These are phyloP conservation scores for Pleurotus tuoliensis DNA, from an alignment of 768 basidiomycete genomes.

Conservation along the genomic window DNA sequence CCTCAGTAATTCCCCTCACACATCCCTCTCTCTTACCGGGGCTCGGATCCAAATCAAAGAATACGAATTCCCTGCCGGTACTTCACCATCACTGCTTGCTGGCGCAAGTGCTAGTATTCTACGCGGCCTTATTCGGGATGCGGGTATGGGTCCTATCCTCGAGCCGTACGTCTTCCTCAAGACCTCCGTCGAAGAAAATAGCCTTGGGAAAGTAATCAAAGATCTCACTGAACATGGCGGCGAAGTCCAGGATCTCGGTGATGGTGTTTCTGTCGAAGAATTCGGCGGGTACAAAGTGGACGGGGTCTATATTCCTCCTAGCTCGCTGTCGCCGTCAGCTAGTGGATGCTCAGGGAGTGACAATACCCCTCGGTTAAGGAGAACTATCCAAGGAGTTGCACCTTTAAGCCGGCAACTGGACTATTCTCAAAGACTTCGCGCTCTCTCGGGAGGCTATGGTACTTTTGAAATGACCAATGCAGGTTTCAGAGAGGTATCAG, in stretches of 20 bases:
- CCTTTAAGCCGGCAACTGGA: conserved; percentile 82
- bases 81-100: conserved; percentile 51
- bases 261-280: conserved; percentile 35
- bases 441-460: conserved; percentile 80
- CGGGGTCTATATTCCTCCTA: conserved; percentile 72
- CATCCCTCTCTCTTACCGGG: conserved; percentile 65
- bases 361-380: conserved; percentile 40
- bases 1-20: conserved; percentile 76
- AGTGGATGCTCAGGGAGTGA: conserved; percentile 21
- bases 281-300: conserved; percentile 50
- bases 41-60: conserved; percentile 52
- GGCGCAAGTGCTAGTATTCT: conserved; percentile 63
- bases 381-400: conserved; percentile 67
- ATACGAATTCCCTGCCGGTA: conserved; percentile 37
- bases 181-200: conserved; percentile 61
- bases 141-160: conserved; percentile 69
- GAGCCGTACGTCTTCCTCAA: conserved; percentile 77
- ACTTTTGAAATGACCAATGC: conserved; percentile 73
- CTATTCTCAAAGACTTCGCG: conserved; percentile 73
- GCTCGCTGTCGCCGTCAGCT: conserved; percentile 71
- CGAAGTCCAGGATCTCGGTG: conserved; percentile 68
- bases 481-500: conserved; percentile 70
- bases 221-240: conserved; percentile 83
- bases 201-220: conserved; percentile 73
- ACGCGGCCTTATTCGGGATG: conserved; percentile 54